These are phyloP conservation scores for Phytophthora rubi DNA, from an alignment of 352 stramenopile species.

Conservation along the genomic window DNA sequence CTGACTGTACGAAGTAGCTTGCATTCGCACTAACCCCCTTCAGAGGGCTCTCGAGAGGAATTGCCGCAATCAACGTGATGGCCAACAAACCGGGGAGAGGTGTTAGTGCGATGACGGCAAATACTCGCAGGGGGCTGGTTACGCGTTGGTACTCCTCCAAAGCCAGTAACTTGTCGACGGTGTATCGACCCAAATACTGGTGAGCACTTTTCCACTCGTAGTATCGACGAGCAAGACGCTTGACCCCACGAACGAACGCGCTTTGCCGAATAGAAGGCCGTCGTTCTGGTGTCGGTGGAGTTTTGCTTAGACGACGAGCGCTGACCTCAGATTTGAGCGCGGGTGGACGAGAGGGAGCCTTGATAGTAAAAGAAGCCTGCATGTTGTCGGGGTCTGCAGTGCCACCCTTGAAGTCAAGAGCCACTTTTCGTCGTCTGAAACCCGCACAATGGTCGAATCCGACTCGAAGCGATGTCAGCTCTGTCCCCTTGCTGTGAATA, in stretches of 20 bases:
- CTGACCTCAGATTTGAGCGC: background rate
- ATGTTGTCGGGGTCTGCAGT: background rate
- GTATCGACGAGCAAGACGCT: constrained; percentile 8
- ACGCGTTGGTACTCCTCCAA: constrained; percentile 28
- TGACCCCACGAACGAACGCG: background rate
- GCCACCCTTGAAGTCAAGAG: background rate
- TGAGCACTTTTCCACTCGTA: constrained; percentile 24
- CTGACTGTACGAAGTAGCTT: constrained; percentile 20
- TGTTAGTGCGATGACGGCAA: constrained; percentile 21
- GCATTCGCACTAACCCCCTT: background rate
- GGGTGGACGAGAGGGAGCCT: background rate
- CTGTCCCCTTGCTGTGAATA: background rate
- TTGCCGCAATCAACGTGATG: constrained; percentile 11
- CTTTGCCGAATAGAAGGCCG: constrained; percentile 10
- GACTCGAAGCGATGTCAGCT: background rate
- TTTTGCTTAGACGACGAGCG: constrained; percentile 1
- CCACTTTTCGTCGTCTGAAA: background rate
- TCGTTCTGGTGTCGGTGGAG: background rate
- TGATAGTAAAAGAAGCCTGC: background rate
- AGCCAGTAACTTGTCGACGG: constrained; percentile 30
- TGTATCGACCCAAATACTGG: constrained; percentile 33
- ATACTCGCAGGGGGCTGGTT: constrained; percentile 12
- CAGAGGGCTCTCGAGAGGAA: constrained; percentile 18
- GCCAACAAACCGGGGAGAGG: constrained; percentile 20
- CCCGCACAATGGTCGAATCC: constrained; percentile 1